Evolutionary conservation across 176 grass and related monocot genomes (phyloP).

Genomic region (Echinochloa phyllopogon): DNA sequence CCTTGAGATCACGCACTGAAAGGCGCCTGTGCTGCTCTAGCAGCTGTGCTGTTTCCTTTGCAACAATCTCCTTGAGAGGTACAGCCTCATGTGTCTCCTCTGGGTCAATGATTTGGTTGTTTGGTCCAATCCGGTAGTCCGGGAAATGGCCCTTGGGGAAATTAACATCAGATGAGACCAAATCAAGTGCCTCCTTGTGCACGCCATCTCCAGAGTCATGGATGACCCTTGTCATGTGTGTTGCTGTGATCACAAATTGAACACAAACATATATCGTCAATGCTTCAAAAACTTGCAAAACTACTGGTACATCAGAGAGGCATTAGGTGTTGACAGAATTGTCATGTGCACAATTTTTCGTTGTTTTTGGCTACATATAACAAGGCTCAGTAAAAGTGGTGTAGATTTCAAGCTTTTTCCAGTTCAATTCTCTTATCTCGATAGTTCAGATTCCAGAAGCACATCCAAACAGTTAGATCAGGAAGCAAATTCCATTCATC

Average conservation of each 20-base stretch:
- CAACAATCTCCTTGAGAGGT: constrained; percentile 89
- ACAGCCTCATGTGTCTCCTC: constrained; percentile 66
- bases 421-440: not conserved
- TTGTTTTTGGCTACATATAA: constrained; percentile 18
- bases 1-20: constrained; percentile 89
- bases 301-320: not conserved
- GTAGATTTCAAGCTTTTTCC: not conserved
- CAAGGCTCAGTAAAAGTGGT: not conserved
- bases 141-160: constrained; percentile 81
- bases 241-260: constrained; percentile 24
- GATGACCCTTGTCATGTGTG: constrained; percentile 74
- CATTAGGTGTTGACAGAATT: not conserved
- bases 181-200: constrained; percentile 71
- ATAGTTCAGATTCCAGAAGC: not conserved
- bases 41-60: constrained; percentile 83
- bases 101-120: constrained; percentile 81
- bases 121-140: constrained; percentile 80
- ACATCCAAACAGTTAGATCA: not conserved
- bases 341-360: not conserved
- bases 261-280: constrained; percentile 16
- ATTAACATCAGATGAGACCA: constrained; percentile 88
- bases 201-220: constrained; percentile 71
- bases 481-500: not conserved
- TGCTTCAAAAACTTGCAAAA: not conserved
- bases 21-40: constrained; percentile 81